Evolutionary conservation across 352 stramenopile species (phyloP).

Genomic region (Pythium scleroteichum): DNA sequence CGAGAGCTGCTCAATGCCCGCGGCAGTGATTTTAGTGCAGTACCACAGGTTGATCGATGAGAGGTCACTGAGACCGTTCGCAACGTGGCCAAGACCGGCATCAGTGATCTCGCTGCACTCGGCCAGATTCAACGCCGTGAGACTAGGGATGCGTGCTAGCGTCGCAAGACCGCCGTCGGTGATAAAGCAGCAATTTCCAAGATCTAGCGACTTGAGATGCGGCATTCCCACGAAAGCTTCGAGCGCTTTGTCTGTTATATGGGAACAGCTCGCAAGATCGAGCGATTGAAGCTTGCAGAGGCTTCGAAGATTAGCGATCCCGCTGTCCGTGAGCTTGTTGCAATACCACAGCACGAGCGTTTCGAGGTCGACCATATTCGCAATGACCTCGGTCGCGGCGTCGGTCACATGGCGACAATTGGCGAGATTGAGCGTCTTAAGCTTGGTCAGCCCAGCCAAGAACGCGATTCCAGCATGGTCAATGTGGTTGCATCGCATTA

Average conservation of each 20-base stretch:
- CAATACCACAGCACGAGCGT: conserved; percentile 83
- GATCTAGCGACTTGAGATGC: conserved; percentile 62
- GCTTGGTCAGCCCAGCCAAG: conserved; percentile 41
- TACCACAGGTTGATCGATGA: conserved; percentile 79
- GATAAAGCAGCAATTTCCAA: conserved; percentile 81
- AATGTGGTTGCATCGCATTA: conserved; percentile 82
- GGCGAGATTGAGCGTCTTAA: conserved; percentile 76
- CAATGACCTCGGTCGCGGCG: conserved; percentile 39
- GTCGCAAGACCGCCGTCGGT: conserved; percentile 58
- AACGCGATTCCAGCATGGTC: conserved; percentile 54
- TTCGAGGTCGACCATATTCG: conserved; percentile 49
- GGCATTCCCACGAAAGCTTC: conserved; percentile 52
- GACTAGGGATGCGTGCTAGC: conserved; percentile 44
- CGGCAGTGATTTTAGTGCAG: conserved; percentile 69
- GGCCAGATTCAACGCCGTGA: conserved; percentile 72
- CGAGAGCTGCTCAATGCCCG: conserved; percentile 49
- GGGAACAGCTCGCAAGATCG: conserved; percentile 74
- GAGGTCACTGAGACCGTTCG: conserved; percentile 42
- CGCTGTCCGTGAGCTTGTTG: conserved; percentile 78
- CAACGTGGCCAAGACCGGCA: conserved; percentile 46
- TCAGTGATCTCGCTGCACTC: conserved; percentile 77
- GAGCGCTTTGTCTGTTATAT: conserved; percentile 59
- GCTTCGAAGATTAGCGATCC: conserved; percentile 37
- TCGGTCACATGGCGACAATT: conserved; percentile 84
- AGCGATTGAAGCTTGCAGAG: conserved; percentile 63